phyloP scores from a whole-genome alignment of 2,329 filamentous ascomycete genomes.

The Arthrobotrys conoides region DNA sequence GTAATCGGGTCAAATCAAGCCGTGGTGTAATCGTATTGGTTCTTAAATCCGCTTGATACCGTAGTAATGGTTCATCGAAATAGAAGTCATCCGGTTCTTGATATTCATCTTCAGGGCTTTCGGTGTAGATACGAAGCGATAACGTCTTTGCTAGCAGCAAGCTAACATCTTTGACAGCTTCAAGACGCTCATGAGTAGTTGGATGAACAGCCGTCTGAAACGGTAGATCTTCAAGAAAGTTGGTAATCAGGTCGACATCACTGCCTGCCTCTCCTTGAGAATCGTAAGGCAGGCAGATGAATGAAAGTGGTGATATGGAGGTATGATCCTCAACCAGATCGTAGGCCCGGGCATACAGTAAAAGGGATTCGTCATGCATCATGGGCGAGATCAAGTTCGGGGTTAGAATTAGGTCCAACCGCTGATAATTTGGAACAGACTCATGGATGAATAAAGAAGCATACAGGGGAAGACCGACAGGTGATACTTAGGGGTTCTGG shows the following conservation, averaged over 20 bases:
- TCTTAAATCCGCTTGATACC: background rate
- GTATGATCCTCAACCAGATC: conserved; percentile 57
- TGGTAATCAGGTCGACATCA: background rate
- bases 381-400: background rate
- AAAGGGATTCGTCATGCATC: conserved; percentile 50
- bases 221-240: background rate
- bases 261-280: conserved; percentile 30
- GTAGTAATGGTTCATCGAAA: conserved; percentile 39
- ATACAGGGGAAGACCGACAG: too few species aligned
- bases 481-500: too few species aligned
- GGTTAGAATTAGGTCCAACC: too few species aligned
- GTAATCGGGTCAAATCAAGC: conserved; percentile 24
- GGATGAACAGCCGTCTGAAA: background rate
- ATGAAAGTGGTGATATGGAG: conserved; percentile 55
- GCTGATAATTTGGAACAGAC: too few species aligned
- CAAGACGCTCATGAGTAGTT: conserved; percentile 16
- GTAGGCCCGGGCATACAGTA: conserved; percentile 51
- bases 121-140: conserved; percentile 22
- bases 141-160: conserved; percentile 24
- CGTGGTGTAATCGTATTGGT: background rate
- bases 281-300: conserved; percentile 53
- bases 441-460: too few species aligned
- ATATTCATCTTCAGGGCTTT: conserved; percentile 13
- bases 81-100: background rate
- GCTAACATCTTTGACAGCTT: conserved; percentile 40